Evolutionary conservation across 768 basidiomycete genomes (phyloP), one percentile per base, ranked within the genome.

Genomic region (Vararia minispora): DNA sequence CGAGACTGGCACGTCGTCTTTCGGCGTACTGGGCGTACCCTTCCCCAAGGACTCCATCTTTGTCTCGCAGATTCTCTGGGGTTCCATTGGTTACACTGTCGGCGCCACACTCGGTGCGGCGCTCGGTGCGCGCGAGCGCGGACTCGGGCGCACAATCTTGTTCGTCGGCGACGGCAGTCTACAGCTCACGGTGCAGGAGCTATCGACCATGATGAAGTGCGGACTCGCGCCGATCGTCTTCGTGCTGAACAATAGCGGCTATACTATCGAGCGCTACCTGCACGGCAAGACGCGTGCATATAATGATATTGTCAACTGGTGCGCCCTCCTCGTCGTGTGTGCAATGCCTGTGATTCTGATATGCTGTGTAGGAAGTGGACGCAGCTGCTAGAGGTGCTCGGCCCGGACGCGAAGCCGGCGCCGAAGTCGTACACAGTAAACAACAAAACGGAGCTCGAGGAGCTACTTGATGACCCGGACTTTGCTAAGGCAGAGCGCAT

Each of bases 41-140:
- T 60, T 94, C 9, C 92, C 92, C 0, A 65, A 73, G n/a, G 66
- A 74, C 31, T 62, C 77, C 1, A 57, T 76, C 4, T 74, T 80
- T 41, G 43, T 88, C 27, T 74, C 69, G 43, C 88, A 91, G 58
- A 75, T 94, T 35, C 60, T 95, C 5, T 95, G 85, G 79, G 91
- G 92, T 35, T 81, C 80, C 42, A 95, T 97, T 47, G 92, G 92
- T 0, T 95, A 82, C 80, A 76, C 81, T 13, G 75, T 83, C 28
- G 86, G 87, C 63, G 72, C 73, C 31, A 69, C 73, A 13, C 69
- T 91, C 0, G 89, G 90, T 23, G 81, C 80, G 5, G 82, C 86
- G 3, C 63, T 92, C 23, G 92, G 84, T 2, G 89, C 79, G 2
- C 63, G 67, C 28, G 85, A 91, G 33, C 50, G 62, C 8, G 61